Evolutionary conservation across 768 basidiomycete genomes (phyloP).

Genomic region (Collybiopsis confluens): DNA sequence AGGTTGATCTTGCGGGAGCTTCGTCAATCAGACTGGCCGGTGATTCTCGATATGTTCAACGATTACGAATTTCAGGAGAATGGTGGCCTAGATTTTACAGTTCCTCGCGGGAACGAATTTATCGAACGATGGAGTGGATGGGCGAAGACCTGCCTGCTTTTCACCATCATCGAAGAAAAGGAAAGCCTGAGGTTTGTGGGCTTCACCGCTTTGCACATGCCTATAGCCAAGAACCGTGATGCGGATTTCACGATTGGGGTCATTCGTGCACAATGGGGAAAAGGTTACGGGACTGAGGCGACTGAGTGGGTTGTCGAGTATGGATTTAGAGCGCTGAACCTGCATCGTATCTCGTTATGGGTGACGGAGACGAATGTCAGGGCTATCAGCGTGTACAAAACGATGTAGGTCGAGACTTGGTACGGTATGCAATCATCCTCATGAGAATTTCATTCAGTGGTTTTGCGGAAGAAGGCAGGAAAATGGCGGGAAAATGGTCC

Average conservation of each 20-base stretch:
- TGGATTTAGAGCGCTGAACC: slow-evolving; percentile 17
- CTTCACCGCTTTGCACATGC: slow-evolving; percentile 13
- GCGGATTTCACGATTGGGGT: slow-evolving; percentile 20
- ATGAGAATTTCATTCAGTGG: not conserved
- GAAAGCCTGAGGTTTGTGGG: slow-evolving; percentile 19
- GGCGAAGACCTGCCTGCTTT: slow-evolving; percentile 11
- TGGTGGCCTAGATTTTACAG: slow-evolving; percentile 16
- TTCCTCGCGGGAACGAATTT: slow-evolving; percentile 17
- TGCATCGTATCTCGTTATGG: slow-evolving; percentile 26
- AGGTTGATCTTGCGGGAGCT: slow-evolving; percentile 20
- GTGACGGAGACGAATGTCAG: not conserved
- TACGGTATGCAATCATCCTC: not conserved
- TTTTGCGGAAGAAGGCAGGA: not conserved
- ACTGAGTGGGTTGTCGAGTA: slow-evolving; percentile 16
- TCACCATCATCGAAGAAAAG: slow-evolving; percentile 16
- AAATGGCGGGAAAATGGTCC: not conserved
- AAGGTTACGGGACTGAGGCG: slow-evolving; percentile 19
- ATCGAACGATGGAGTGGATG: slow-evolving; percentile 11
- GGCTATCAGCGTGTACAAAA: not conserved
- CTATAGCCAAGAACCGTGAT: slow-evolving; percentile 21
- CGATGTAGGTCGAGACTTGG: not conserved
- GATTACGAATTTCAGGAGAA: slow-evolving; percentile 17
- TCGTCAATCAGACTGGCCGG: slow-evolving; percentile 14
- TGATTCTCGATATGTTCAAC: slow-evolving; percentile 17
- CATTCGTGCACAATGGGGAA: slow-evolving; percentile 18